Percentiles rank a stretch among this genome's conserved stretches.
Conservation (phyloP, 2,329 filamentous ascomycete species). For the Alternaria rosae region DNA sequence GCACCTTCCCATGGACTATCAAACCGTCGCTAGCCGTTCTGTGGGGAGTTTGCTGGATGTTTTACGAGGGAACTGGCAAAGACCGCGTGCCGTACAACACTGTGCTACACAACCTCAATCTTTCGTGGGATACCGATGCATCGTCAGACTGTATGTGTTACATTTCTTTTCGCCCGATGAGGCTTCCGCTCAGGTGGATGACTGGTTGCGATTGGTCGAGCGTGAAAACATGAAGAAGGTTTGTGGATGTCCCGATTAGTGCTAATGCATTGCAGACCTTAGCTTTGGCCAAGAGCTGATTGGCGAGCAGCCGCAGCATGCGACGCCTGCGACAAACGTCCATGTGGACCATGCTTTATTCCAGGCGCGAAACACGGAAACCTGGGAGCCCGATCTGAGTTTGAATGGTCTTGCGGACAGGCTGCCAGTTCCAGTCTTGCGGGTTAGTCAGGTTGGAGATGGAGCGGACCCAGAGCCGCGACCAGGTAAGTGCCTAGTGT, state of each 20-base stretch:
- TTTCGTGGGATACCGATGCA: constrained; percentile 37
- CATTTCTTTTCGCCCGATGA: constrained; percentile 18
- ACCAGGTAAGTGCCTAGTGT: constrained; percentile 29
- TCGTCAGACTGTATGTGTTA: constrained; percentile 47
- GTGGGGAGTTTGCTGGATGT: constrained; percentile 56
- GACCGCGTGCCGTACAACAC: constrained; percentile 30
- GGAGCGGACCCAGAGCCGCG: constrained; percentile 24
- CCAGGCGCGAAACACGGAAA: constrained; percentile 43
- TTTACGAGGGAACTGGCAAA: constrained; percentile 32
- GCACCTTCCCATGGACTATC: constrained; percentile 56
- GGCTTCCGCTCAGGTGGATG: not conserved
- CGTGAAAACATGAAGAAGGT: not conserved
- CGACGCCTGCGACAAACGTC: constrained; percentile 30
- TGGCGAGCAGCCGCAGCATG: constrained; percentile 38
- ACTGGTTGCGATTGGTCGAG: not conserved
- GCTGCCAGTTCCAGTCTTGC: constrained; percentile 31
- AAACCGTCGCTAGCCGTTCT: constrained; percentile 53
- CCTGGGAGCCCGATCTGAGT: constrained; percentile 32
- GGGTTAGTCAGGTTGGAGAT: constrained; percentile 22
- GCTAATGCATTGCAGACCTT: constrained; percentile 37
- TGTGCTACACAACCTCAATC: constrained; percentile 38
- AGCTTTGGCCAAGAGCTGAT: constrained; percentile 41
- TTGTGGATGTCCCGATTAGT: not conserved
- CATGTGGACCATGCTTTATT: constrained; percentile 32
- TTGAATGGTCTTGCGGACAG: constrained; percentile 13